Evolutionary conservation across 176 grass and related monocot genomes (phyloP).

Genomic region (Rhynchospora breviuscula): DNA sequence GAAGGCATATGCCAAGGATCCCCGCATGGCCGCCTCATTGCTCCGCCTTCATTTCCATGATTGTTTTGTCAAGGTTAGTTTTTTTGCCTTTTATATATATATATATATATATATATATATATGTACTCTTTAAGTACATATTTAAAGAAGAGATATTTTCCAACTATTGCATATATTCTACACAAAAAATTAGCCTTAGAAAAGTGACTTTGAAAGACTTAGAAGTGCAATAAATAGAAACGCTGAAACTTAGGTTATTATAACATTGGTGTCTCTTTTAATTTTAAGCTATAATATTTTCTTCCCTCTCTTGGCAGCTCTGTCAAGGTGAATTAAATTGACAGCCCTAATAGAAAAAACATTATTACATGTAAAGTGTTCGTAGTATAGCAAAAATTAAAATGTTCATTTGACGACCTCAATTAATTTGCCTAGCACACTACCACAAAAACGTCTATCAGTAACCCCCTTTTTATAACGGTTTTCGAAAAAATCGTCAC

Average conservation of each 20-base stretch:
- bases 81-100: background rate
- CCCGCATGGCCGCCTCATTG: constrained; percentile 79
- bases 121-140: background rate
- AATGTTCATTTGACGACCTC: background rate
- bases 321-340: background rate
- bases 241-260: background rate
- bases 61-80: constrained; percentile 66
- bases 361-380: background rate
- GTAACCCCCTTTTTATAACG: no score
- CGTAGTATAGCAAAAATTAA: background rate
- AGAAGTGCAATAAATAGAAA: background rate
- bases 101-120: background rate
- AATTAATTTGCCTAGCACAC: background rate
- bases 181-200: background rate
- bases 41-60: constrained; percentile 93
- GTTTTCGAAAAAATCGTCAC: no score
- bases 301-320: background rate
- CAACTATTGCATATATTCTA: background rate
- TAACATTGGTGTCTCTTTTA: background rate
- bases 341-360: background rate
- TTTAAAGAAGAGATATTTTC: background rate
- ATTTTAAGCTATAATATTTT: background rate
- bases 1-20: constrained; percentile 60
- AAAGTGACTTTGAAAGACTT: background rate
- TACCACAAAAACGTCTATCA: no score